Base-by-base conservation (phyloP, 2,329 filamentous ascomycete species). In the Aspergillus awamori region DNA sequence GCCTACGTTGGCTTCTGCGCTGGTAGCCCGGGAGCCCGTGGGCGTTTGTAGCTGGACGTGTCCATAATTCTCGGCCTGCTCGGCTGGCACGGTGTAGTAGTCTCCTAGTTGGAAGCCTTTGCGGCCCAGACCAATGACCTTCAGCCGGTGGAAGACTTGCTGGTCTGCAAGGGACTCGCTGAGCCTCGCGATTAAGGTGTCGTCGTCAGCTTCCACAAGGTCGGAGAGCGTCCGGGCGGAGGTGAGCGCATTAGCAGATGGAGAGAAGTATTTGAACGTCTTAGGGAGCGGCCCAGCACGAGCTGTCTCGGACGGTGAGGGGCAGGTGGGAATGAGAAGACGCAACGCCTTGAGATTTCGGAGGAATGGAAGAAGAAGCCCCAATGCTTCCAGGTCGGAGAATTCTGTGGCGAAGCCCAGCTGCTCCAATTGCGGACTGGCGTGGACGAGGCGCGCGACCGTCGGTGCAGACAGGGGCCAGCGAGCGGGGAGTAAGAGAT, bases 351-450 rank as follows among this genome's bases (percentile, higher is more conserved):
- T 67, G 6, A 80, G 65, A 11, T 79, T 77, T 6, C 74, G 71
- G 43, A 79, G 72, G 61, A 78, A 76, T 36, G 79, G 79, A 33
- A 78, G 66, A 10, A 80, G 66, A 49, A 79, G 64, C 6, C 71
- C 67, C 20, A 79, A 56, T 11, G 75, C 72, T 10, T 81, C 74
- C 67, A 80, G 70, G 64, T 74, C 75, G 38, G 71, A 70, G 15
- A 76, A 64, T 10, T 81, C 75, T 15, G 83, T 76, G 7, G 83
- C 80, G 22, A 87, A 73, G 26, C 80, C 84, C 1, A 89, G 74
- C 66, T 89, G 85, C 62, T 87, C 84, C 13, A 88, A 74, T 57
- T 86, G 80, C 0, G 86, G 84, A 60, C 84, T 86, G 8, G 74
- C 74, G 53, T 82, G 80, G 33, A 85, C 82, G 6, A 88, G 73